Base-by-base conservation (phyloP, 768 basidiomycete species). In the Tubosaeta sp. region DNA sequence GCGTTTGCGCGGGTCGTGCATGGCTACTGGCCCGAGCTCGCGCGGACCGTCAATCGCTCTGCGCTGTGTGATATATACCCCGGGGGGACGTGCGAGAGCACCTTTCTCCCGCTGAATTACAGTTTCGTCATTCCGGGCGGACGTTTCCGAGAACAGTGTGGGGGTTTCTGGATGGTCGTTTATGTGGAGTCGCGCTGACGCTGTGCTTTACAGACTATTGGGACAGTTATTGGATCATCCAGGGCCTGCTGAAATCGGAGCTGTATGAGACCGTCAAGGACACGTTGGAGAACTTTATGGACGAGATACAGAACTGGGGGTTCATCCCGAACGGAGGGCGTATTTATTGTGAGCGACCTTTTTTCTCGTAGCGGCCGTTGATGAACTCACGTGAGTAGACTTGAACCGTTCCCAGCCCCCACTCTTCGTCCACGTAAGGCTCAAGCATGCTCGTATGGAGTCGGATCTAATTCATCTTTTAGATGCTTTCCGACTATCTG, bases 281-380 rank as follows among this genome's bases (percentile, higher is more conserved):
- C 11, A 89, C 92, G 0, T 72, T 97, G 32, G 83, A 90, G 57
- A 95, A 97, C 72, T 97, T 97, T 64, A 94, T 97, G 92, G 94
- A 97, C 62, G 86, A 95, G 65, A 73, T 97, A 43, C 82, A 87
- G 37, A 64, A 66, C 22, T 82, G 89, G 60, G 95, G 94, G 0
- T 97, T 97, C 72, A 86, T 97, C 56, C 95, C 95, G 2, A 97
- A 97, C 61, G 95, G 95, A 7, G 94, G 92, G 4, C 79, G 93
- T 11, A 91, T 89, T 46, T 97, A 97, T 63, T 97, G 86, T 86
- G 60, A 52, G 71, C n/a, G 3, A 43, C 19, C 1, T 6, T 8
- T 43, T 43, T 16, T 16, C 3, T 12, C 3, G 2, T 13, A 0
- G 4, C 9, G 6, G 22, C 2, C 6, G 14, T 16, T 29, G 25